phyloP scores from a whole-genome alignment of 495 filamentous ascomycete species.

The Penicillium arizonense region DNA sequence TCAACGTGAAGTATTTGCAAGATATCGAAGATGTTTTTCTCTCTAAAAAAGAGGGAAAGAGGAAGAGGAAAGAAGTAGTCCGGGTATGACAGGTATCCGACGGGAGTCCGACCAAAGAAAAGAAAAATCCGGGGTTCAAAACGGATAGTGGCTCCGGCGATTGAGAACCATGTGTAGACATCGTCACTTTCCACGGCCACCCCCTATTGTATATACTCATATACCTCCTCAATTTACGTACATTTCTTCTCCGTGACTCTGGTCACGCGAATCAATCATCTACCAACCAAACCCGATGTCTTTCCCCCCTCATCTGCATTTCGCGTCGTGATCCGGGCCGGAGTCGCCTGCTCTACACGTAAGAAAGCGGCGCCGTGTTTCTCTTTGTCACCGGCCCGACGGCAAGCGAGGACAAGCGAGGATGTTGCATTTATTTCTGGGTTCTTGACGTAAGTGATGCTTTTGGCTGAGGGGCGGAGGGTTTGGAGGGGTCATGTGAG shows the following conservation, averaged over 20 bases:
- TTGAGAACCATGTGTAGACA: not conserved
- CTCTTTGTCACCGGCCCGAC: slow-evolving; percentile 28
- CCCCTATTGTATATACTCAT: too few species aligned
- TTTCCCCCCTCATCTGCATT: slow-evolving; percentile 4
- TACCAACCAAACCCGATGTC: slow-evolving; percentile 3
- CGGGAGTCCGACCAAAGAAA: not conserved
- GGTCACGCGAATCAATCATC: slow-evolving; percentile 1
- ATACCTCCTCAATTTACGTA: too few species aligned
- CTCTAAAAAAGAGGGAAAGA: slow-evolving; percentile 41
- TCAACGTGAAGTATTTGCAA: not conserved
- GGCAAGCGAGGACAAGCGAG: slow-evolving; percentile 30
- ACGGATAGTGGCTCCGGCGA: slow-evolving; percentile 3
- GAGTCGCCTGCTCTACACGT: slow-evolving; percentile 11
- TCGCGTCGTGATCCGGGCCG: slow-evolving; percentile 21
- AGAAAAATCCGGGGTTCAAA: slow-evolving; percentile 31
- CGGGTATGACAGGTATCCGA: too few species aligned
- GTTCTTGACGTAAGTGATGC: slow-evolving; percentile 5
- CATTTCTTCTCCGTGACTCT: not conserved
- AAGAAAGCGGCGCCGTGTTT: slow-evolving; percentile 13
- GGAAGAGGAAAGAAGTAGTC: slow-evolving; percentile 31
- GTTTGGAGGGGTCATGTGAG: slow-evolving; percentile 9
- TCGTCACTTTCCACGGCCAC: too few species aligned
- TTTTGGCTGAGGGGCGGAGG: slow-evolving; percentile 1
- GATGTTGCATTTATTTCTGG: slow-evolving; percentile 5
- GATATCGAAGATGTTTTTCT: not conserved